These are phyloP conservation scores for Podospora bellae-mahoneyi DNA, from an alignment of 495 filamentous ascomycete species.

Conservation along the genomic window DNA sequence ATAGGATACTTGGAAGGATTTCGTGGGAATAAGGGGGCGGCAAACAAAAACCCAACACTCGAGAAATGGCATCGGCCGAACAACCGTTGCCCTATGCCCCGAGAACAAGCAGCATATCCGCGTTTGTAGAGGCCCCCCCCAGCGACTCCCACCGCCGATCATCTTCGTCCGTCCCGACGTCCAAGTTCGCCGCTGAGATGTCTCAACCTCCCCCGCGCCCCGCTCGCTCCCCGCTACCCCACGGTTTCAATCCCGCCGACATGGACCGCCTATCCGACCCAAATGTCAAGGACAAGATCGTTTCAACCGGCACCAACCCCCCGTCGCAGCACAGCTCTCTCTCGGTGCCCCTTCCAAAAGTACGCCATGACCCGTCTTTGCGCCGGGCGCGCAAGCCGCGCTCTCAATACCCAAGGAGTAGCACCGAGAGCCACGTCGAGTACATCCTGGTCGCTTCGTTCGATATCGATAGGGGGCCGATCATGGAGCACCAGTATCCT, in stretches of 20 bases:
- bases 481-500: conserved; percentile 98
- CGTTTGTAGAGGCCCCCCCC: conserved; percentile 18
- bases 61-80: conserved; percentile 15
- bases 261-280: conserved; percentile 50
- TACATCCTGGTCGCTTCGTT: conserved; percentile 99
- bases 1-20: not conserved
- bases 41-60: not conserved
- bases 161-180: conserved; percentile 58
- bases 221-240: conserved; percentile 53
- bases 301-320: conserved; percentile 49
- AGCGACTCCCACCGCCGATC: conserved; percentile 45
- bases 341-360: conserved; percentile 38
- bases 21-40: not conserved
- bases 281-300: conserved; percentile 54
- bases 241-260: conserved; percentile 31
- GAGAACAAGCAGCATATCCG: conserved; percentile 18
- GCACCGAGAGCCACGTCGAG: conserved; percentile 87
- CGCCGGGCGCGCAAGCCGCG: conserved; percentile 54
- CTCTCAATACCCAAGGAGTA: conserved; percentile 82
- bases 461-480: conserved; percentile 89
- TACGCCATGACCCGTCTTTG: conserved; percentile 39
- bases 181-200: conserved; percentile 51
- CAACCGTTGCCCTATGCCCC: conserved; percentile 9
- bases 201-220: conserved; percentile 44
- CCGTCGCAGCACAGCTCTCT: conserved; percentile 53